Evolutionary conservation across 2,329 filamentous ascomycete species (phyloP), one percentile per base, ranked within the genome.

Genomic region (Parafenestella ontariensis): DNA sequence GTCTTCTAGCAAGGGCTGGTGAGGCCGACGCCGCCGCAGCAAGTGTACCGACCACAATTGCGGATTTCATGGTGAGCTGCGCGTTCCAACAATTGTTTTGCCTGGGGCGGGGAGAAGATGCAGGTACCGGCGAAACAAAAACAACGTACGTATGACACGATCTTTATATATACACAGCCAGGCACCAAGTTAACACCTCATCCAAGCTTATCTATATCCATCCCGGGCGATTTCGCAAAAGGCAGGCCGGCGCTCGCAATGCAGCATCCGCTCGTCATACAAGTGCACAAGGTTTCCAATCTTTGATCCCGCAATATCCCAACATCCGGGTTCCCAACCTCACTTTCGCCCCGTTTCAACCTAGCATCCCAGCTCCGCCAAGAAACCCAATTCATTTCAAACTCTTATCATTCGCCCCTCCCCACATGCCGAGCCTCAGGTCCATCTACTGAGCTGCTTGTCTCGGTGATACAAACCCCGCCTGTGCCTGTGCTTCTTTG

Each of bases 31-130:
- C 61, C 40, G 51, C 51, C 33, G 57, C 57, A 43, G 59, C 60
- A 46, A 71, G 59, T 44, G 61, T 64, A 49, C 56, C 61, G 43
- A 71, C 48, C 40, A 54, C 59, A 58, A 68, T 45, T 48, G 61
- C 52, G 41, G 56, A 45, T 62, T 61, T 67, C 65, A 70, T 70
- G 7, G 45, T 65, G 34, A 21, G 9, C 11, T 18, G 36, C 10
- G 8, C 13, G 3, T 37, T 37, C 7, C n/a, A 39, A 18, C 18
- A 21, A 39, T 18, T 8, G 8, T 37, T 37, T n/a, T 8, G 49
- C 26, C 26, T 24, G 24, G 13, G 15, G 3, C 11, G 23, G 28
- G 23, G 21, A 45, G 20, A 31, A 33, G 23, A 37, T n/a, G 23
- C 6, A 28, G 24, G n/a, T 28, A 20, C 34, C 17, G 5, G 18